These are phyloP conservation scores for Podospora fimiseda DNA, from an alignment of 495 filamentous ascomycete genomes.

Conservation along the genomic window DNA sequence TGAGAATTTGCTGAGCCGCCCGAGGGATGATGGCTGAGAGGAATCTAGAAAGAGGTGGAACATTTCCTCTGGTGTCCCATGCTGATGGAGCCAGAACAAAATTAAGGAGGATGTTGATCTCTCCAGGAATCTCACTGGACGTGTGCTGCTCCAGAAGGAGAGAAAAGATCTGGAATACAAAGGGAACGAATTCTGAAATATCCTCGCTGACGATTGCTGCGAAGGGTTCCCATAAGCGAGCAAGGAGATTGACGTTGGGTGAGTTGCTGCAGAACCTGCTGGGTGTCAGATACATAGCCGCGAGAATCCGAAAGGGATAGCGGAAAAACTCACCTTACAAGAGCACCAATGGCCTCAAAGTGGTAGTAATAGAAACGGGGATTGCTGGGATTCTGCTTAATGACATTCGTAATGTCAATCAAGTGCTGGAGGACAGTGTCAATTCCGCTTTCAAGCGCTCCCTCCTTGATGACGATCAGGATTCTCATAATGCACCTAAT, in stretches of 20 bases:
- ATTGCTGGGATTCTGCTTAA: slow-evolving; percentile 90
- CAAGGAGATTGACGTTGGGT: slow-evolving; percentile 67
- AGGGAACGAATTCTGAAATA: slow-evolving; percentile 93
- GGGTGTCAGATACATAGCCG: slow-evolving; percentile 9
- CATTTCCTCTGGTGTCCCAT: slow-evolving; percentile 90
- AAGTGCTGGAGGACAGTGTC: slow-evolving; percentile 72
- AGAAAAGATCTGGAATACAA: slow-evolving; percentile 91
- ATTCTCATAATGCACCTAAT: slow-evolving; percentile 99
- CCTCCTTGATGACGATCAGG: slow-evolving; percentile 84
- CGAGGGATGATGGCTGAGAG: slow-evolving; percentile 78
- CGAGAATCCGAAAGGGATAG: neutral
- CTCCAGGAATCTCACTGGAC: slow-evolving; percentile 60
- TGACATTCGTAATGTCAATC: slow-evolving; percentile 79
- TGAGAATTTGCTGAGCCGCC: slow-evolving; percentile 60
- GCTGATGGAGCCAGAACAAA: slow-evolving; percentile 67
- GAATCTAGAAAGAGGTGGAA: slow-evolving; percentile 80
- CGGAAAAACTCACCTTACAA: slow-evolving; percentile 57
- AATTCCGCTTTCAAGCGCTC: slow-evolving; percentile 52
- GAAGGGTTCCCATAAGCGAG: slow-evolving; percentile 70
- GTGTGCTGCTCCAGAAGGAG: slow-evolving; percentile 80
- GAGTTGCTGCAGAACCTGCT: slow-evolving; percentile 59
- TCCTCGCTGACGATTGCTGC: slow-evolving; percentile 67
- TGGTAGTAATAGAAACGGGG: slow-evolving; percentile 97
- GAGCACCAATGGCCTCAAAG: slow-evolving; percentile 93
- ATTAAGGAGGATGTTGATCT: slow-evolving; percentile 68